Evolutionary conservation across 1,139 yeast genomes (phyloP).

Genomic region (Barnettozyma hawaiiensis): DNA sequence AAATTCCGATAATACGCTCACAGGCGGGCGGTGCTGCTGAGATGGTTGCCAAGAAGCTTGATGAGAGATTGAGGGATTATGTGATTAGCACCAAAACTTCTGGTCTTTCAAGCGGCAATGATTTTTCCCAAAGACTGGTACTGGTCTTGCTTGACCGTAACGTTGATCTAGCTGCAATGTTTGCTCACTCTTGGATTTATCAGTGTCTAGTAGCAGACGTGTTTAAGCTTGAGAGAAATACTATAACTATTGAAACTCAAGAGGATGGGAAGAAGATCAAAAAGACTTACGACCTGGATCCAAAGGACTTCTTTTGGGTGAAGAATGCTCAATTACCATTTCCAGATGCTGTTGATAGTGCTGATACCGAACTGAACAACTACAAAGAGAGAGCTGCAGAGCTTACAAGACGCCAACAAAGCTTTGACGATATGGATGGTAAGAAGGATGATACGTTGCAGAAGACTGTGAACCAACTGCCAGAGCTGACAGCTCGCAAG

Average conservation of each 20-base stretch:
- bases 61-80: slow-evolving; percentile 76
- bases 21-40: slow-evolving; percentile 95
- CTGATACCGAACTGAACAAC: slow-evolving; percentile 72
- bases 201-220: slow-evolving; percentile 96
- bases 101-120: slow-evolving; percentile 15
- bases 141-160: slow-evolving; percentile 80
- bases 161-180: slow-evolving; percentile 87
- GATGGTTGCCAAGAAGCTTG: slow-evolving; percentile 81
- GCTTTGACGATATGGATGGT: slow-evolving; percentile 68
- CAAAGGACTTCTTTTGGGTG: slow-evolving; percentile 88
- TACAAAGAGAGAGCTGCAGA: slow-evolving; percentile 87
- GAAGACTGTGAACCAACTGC: slow-evolving; percentile 86
- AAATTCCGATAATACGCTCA: slow-evolving; percentile 85
- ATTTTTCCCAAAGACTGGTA: slow-evolving; percentile 57
- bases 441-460: slow-evolving; percentile 64
- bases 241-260: slow-evolving; percentile 54
- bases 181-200: slow-evolving; percentile 96
- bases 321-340: slow-evolving; percentile 82
- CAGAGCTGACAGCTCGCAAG: slow-evolving; percentile 86
- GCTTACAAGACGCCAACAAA: slow-evolving; percentile 65
- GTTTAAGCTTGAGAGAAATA: slow-evolving; percentile 72
- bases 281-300: slow-evolving; percentile 79
- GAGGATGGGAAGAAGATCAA: slow-evolving; percentile 36
- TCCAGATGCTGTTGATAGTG: slow-evolving; percentile 96
- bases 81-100: slow-evolving; percentile 58